Base-by-base conservation (phyloP, 2,329 filamentous ascomycete genomes). In the Allantophomopsis lycopodina region DNA sequence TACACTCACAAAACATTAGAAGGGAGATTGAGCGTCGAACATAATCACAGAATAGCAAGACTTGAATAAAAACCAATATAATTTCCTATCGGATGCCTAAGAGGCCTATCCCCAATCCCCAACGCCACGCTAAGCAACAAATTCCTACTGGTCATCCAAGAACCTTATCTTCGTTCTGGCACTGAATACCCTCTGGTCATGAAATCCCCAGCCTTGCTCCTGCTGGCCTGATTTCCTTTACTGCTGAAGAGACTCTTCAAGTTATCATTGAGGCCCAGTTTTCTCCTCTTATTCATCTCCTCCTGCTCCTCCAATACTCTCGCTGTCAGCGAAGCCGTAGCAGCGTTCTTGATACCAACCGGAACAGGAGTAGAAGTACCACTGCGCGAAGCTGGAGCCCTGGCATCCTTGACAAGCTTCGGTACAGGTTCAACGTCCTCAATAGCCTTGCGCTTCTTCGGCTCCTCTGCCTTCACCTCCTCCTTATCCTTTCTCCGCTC, bases 301-400 rank as follows among this genome's bases (percentile, higher is more conserved):
- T 89, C 83, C 56, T 95, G 85, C 52, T 96, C 89, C 17, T 82
- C 80, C 18, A 96, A 58, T 0, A 98, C 88, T 49, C 79, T 87
- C 1, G 83, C 83, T 0, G 89, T 94, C 34, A 98, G 62, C 3
- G 78, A 82, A 0, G 89, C 88, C 0, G 91, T 91, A 40, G 84
- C 73, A 0, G 84, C 68, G 50, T 96, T 94, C 57, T 94, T 94
- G 58, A 96, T 94, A 10, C 80, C 76, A 39, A 68, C 61, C 5
- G 48, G 44, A 18, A 49, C 40, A 64, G 59, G 56, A 5, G 60
- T 46, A 1, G 57, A 56, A 2, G 32, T 16, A 32, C 32, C 38
- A 40, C 16, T 40, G 23, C 23, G 23, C 8, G 23, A 28, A 28
- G 23, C 23, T 3, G 38, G 13, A 6, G 13, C 16, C 14, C 7